Evolutionary conservation across 176 grass and related monocot species (phyloP), one percentile per base, ranked within the genome.

Genomic region (Puya raimondii): DNA sequence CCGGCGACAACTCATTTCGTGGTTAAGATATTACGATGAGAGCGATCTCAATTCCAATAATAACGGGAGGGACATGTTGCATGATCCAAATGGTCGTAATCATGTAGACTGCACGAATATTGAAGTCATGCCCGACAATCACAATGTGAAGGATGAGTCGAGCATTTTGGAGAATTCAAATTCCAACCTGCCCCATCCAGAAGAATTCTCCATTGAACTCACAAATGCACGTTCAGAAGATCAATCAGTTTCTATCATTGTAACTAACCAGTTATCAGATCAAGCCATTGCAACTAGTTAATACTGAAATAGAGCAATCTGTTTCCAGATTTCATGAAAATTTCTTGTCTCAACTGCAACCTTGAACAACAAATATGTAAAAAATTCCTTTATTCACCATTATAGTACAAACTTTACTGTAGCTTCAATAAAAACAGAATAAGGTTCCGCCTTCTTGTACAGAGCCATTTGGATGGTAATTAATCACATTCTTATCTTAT

Each of bases 151-250:
- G 54, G 20, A 15, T 5, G n/a, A 59, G 54, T 59, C 13, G 10
- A 59, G 2, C 54, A 9, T 17, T 59, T 59, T 20, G 9, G 4
- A 59, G 15, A 9, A 59, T 59, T 17, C 12, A 17, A 18, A 59
- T 59, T 15, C 20, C 54, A 59, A 59, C 54, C 20, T 10, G n/a
- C 9, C 12, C 20, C 54, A 15, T 2, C 5, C 54, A 59, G 54
- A 59, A 59, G 54, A 59, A 59, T 59, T 59, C 54, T 59, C 54
- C 9, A 18, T 42, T 42, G 54, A 59, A 18, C 54, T 59, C 54
- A 21, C 54, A 59, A 59, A 20, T 59, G n/a, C 54, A 59, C 21
- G 54, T 59, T 59, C 54, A 59, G 54, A 59, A 59, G 4, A 15
- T 12, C 15, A 59, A 59, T 42, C 20, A 59, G 54, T 59, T 17